Percentiles rank a stretch among this genome's conserved stretches.
Conservation (phyloP, 2,329 filamentous ascomycete species). For the Achaetomium macrosporum region DNA sequence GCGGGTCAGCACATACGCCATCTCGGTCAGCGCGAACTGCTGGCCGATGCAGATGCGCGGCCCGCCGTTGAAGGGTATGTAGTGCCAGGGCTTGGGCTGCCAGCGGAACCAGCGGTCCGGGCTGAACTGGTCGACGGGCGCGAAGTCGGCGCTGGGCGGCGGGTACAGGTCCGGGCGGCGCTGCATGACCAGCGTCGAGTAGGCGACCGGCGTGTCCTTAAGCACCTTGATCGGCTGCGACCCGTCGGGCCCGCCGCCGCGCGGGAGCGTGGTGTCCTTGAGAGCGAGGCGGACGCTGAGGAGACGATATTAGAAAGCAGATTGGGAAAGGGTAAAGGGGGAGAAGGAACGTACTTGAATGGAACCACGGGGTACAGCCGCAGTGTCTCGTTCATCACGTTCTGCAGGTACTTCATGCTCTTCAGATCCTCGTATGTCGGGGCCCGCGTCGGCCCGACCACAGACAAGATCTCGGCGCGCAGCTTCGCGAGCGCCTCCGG, state of each 20-base stretch:
- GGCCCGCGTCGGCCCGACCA: conserved; percentile 55
- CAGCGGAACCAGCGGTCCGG: conserved; percentile 63
- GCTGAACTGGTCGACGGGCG: conserved; percentile 47
- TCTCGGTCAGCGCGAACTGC: conserved; percentile 76
- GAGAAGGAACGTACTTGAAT: conserved; percentile 51
- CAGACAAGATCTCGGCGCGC: conserved; percentile 63
- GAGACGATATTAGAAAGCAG: background rate
- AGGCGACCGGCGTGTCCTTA: conserved; percentile 60
- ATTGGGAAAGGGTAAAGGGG: background rate
- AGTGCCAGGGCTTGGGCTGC: conserved; percentile 63
- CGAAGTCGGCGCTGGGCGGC: conserved; percentile 38
- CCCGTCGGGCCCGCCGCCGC: conserved; percentile 61
- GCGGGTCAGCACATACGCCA: conserved; percentile 64
- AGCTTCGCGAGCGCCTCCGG: conserved; percentile 63
- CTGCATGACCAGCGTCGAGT: conserved; percentile 68
- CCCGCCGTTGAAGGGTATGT: conserved; percentile 70
- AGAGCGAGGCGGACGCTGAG: conserved; percentile 57
- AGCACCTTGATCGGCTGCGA: conserved; percentile 56
- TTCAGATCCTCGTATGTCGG: conserved; percentile 79
- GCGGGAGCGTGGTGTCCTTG: conserved; percentile 67
- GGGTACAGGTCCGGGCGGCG: conserved; percentile 60
- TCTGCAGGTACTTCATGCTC: conserved; percentile 75
- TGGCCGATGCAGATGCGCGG: conserved; percentile 72
- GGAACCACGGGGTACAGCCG: conserved; percentile 74
- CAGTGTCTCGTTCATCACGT: conserved; percentile 70